Conservation (phyloP, 2,329 filamentous ascomycete species). For the Microdochium bolleyi region DNA sequence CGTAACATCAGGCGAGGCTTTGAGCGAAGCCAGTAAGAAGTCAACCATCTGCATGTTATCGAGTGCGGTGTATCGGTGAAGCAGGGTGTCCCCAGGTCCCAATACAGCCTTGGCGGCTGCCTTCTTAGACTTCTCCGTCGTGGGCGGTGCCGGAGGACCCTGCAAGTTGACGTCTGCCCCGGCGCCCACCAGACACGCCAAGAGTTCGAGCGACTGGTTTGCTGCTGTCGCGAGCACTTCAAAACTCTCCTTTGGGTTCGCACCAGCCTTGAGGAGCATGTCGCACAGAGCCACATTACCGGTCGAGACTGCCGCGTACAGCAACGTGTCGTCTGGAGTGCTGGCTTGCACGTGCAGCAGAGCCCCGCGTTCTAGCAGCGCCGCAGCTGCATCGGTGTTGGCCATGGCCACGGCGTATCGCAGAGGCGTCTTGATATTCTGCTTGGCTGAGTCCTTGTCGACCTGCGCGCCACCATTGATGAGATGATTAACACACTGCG, state of each 20-base stretch:
- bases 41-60: slow-evolving; percentile 3
- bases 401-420: slow-evolving; percentile 5
- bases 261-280: slow-evolving; percentile 2
- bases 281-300: slow-evolving; percentile 2
- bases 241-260: slow-evolving; percentile 4
- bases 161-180: slow-evolving; percentile 5
- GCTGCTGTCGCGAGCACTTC: neutral
- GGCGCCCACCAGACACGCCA: slow-evolving; percentile 1
- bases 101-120: neutral
- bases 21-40: slow-evolving; percentile 3
- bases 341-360: slow-evolving; percentile 3
- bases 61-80: slow-evolving; percentile 2
- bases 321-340: slow-evolving; percentile 2
- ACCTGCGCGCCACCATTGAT: slow-evolving; percentile 2
- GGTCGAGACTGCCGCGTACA: slow-evolving; percentile 5
- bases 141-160: neutral
- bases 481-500: slow-evolving; percentile 3
- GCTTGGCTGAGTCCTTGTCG: slow-evolving; percentile 2
- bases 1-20: neutral
- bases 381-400: slow-evolving; percentile 1
- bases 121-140: neutral
- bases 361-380: slow-evolving; percentile 3
- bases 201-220: neutral
- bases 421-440: slow-evolving; percentile 3
- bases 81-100: neutral